Evolutionary conservation across 257 asterid species (phyloP), one percentile per base, ranked within the genome.

Genomic region (Nicotiana obtusifolia): DNA sequence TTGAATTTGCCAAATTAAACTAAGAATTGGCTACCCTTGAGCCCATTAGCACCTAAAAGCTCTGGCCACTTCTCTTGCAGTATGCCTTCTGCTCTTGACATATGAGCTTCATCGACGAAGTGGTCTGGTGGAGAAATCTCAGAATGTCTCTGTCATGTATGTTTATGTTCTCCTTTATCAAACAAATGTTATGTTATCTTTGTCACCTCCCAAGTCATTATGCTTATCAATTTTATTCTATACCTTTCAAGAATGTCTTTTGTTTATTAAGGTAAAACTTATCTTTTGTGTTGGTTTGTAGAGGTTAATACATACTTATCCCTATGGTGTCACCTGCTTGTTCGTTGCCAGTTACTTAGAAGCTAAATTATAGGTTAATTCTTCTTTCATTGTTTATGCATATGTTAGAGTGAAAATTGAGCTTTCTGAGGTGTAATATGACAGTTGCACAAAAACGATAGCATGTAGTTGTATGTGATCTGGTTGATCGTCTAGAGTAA

Each of bases 51-150:
- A 26, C 62, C 89, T 87, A 83, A 82, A 30, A 67, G 4, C 84
- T 78, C 80, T 77, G 30, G 15, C 13, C n/a, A 76, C 57, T 79
- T 65, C 64, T 17, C 81, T 83, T 84, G 85, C 90, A 95, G 99
- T 95, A 22, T 92, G 93, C 84, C 37, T 95, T 73, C 84, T 95
- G 67, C 94, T 91, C 73, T 95, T 93, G 85, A 80, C 99, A 8
- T 94, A 93, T 75, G 99, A 95, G 91, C 97, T 95, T 83, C 98
- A 92, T 87, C 90, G 88, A 76, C 92, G 87, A 86, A 83, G 89
- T 86, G 84, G 80, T n/a, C 82, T 82, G 24, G 65, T 52, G 83
- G 89, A 82, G 85, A 91, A 90, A 85, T 89, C 92, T 73, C 92
- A 49, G 41, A 90, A 83, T 77, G 77, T 94, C 81, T 91, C 99